These are phyloP conservation scores for Physcia stellaris DNA, from an alignment of 495 filamentous ascomycete species.

Conservation along the genomic window DNA sequence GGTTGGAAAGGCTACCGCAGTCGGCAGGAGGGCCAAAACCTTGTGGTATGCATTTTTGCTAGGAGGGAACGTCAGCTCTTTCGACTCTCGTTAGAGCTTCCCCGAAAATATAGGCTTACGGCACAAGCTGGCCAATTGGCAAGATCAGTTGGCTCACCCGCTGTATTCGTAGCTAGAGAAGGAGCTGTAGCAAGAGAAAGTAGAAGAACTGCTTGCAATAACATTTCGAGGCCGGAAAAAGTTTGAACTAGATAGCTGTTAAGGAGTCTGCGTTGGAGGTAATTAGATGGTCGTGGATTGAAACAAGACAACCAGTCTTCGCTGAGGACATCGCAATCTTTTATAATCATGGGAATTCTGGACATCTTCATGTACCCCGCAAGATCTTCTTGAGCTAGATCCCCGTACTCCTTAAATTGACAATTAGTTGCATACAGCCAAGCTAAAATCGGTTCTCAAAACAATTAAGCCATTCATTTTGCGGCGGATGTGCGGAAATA, in stretches of 20 bases:
- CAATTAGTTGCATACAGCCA: too few species aligned
- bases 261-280: not conserved
- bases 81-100: not conserved
- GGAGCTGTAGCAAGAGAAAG: not conserved
- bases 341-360: not conserved
- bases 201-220: not conserved
- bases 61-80: not conserved
- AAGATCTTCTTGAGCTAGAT: not conserved
- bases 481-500: too few species aligned
- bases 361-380: not conserved
- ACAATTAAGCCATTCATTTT: too few species aligned
- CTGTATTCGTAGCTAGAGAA: not conserved
- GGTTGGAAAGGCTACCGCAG: not conserved
- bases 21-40: constrained; percentile 1
- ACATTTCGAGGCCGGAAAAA: not conserved
- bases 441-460: too few species aligned
- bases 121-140: not conserved
- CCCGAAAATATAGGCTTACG: not conserved
- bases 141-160: not conserved
- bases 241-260: not conserved
- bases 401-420: too few species aligned
- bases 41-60: not conserved
- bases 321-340: not conserved
- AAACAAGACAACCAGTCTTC: not conserved
- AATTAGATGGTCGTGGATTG: not conserved